Percentiles rank a stretch among this genome's conserved stretches.
These are phyloP conservation scores for Myochromella boudieri DNA, from an alignment of 768 basidiomycete species.

Conservation along the genomic window DNA sequence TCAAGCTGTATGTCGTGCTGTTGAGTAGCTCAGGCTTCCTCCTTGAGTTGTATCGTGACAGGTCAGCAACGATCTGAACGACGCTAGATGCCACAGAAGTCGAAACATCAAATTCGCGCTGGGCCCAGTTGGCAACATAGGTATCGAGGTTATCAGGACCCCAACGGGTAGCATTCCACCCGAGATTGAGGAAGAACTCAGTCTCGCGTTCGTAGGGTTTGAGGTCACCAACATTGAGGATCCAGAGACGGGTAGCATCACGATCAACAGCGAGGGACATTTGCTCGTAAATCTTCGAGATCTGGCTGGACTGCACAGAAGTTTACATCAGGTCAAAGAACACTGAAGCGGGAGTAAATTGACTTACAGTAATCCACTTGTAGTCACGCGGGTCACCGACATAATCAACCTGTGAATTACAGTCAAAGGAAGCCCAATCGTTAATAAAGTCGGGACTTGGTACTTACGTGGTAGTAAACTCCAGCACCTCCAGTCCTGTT, in stretches of 20 bases:
- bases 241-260: conserved; percentile 61
- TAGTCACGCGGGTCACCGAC: conserved; percentile 66
- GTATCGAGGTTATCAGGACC: conserved; percentile 48
- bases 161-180: conserved; percentile 61
- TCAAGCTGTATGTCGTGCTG: conserved; percentile 59
- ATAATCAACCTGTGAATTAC: conserved; percentile 41
- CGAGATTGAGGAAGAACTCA: conserved; percentile 67
- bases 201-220: conserved; percentile 73
- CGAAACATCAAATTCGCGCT: conserved; percentile 59
- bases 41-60: conserved; percentile 56
- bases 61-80: conserved; percentile 52
- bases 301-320: conserved; percentile 44
- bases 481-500: conserved; percentile 69
- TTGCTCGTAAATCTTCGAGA: conserved; percentile 66
- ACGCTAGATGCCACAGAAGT: conserved; percentile 39
- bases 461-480: conserved; percentile 63
- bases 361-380: conserved; percentile 65
- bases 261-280: conserved; percentile 64
- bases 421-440: conserved; percentile 1
- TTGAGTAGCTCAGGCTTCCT: conserved; percentile 69
- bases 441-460: neutral
- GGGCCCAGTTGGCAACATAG: conserved; percentile 60
- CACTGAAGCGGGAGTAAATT: neutral
- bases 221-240: conserved; percentile 75
- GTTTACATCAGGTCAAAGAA: too few relatives aligned